phyloP scores from a whole-genome alignment of 1,284 basidiomycete species.

The Rhodotorula sp. region DNA sequence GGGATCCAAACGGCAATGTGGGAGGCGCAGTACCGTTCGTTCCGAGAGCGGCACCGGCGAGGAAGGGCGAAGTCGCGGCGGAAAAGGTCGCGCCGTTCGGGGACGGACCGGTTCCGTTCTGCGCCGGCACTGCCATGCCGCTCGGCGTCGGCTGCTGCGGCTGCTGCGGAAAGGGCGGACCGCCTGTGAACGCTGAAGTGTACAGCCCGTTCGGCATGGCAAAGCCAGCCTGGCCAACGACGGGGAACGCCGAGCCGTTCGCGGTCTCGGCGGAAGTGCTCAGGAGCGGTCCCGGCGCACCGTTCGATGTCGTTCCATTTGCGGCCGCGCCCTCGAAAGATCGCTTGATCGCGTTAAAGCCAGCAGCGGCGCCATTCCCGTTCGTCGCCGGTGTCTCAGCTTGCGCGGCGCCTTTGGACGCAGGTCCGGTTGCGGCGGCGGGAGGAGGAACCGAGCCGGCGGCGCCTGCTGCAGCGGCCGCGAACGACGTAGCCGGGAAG shows the following conservation, averaged over 20 bases:
- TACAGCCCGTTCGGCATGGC: constrained; percentile 9
- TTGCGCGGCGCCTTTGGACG: not conserved
- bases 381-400: not conserved
- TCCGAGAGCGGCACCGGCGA: not conserved
- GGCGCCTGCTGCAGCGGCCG: constrained; percentile 7
- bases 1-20: constrained; percentile 12
- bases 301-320: not conserved
- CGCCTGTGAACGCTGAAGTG: constrained; percentile 2
- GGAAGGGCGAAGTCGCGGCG: constrained; percentile 22
- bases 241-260: constrained; percentile 1
- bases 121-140: not conserved
- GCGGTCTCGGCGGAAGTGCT: not conserved
- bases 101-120: not conserved
- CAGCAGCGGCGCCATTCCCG: constrained; percentile 15
- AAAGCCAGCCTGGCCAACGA: constrained; percentile 10
- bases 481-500: constrained; percentile 11
- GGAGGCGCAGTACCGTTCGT: not conserved
- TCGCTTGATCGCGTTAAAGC: constrained; percentile 38
- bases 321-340: constrained; percentile 26
- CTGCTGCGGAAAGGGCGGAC: constrained; percentile 9
- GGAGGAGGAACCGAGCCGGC: not conserved
- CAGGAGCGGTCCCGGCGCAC: not conserved
- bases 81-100: constrained; percentile 18
- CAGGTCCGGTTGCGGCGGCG: not conserved
- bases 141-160: constrained; percentile 5